Base-by-base conservation (phyloP, 306 rosid genomes). In the Prunus salicina region DNA sequence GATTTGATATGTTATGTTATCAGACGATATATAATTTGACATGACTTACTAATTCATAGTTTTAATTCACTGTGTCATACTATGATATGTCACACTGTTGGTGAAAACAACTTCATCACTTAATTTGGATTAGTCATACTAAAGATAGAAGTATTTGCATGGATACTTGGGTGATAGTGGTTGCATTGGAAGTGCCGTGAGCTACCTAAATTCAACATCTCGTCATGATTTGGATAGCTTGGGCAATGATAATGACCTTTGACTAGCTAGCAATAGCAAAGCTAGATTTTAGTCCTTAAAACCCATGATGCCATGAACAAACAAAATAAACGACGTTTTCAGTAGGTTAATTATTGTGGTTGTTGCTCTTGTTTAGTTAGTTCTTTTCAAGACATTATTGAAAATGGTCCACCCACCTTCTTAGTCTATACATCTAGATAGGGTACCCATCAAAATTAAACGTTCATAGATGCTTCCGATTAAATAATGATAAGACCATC, bases 121-220 rank as follows among this genome's bases (percentile, higher is more conserved):
- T 28, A 6, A 14, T 15, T 63, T 63, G 34, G 32, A 64, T 18
- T 27, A 28, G 8, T n/a, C 15, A 16, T 16, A 5, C 7, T 4
- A 12, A 18, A 64, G 25, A 34, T 38, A 32, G 24, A 43, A 28
- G 52, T 38, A 22, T 71, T 78, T 78, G 73, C 64, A 64, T 73
- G 75, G 64, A 25, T 49, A n/a, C 27, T 27, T 28, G 20, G 45
- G 60, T 68, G 58, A 24, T 24, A 56, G n/a, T 57, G 43, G 22
- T 9, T 12, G 6, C 60, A 65, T 3, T 41, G 64, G 41, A 52
- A 51, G 19, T 53, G 34, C 65, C 66, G 43, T 16, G 65, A 53
- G 15, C 43, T 66, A 14, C 43, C 68, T 24, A 71, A 63, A 61
- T 49, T 49, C 30, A 5, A 66, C 19, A 52, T 64, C 22, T 24